Evolutionary conservation across 169 alveolate species (phyloP).

Genomic region (Babesia bigemina): DNA sequence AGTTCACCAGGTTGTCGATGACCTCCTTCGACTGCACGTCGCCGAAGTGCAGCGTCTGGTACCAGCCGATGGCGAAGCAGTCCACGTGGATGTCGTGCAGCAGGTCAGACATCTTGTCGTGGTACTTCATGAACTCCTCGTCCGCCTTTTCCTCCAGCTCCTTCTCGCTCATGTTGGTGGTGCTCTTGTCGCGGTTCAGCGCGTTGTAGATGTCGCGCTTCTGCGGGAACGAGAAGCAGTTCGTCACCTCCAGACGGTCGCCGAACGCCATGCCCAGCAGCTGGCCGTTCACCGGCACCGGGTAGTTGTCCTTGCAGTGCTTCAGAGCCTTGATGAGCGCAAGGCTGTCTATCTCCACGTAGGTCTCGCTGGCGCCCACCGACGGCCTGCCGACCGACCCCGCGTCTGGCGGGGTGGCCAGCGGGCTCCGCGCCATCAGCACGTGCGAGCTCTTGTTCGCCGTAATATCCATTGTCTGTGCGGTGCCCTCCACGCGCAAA

Average conservation of each 20-base stretch:
- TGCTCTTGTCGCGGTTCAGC: conserved; percentile 67
- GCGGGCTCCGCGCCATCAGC: conserved; percentile 12
- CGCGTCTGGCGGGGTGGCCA: conserved; percentile 14
- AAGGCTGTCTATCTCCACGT: conserved; percentile 77
- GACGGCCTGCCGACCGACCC: conserved; percentile 11
- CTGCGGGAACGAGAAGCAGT: conserved; percentile 86
- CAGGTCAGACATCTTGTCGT: conserved; percentile 81
- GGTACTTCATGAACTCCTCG: conserved; percentile 83
- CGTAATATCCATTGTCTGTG: conserved; percentile 26
- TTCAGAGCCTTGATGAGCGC: conserved; percentile 81
- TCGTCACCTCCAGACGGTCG: conserved; percentile 82
- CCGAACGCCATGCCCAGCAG: conserved; percentile 82
- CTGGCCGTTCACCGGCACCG: conserved; percentile 85
- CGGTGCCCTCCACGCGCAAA: background rate
- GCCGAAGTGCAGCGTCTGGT: conserved; percentile 81
- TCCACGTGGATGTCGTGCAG: conserved; percentile 84
- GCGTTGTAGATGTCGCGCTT: conserved; percentile 77
- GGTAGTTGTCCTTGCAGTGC: conserved; percentile 84
- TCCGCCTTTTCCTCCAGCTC: conserved; percentile 82
- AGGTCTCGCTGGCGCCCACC: conserved; percentile 34
- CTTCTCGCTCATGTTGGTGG: conserved; percentile 72
- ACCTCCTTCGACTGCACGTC: conserved; percentile 81
- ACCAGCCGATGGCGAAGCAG: conserved; percentile 88
- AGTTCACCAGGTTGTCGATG: conserved; percentile 76
- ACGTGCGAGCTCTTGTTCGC: conserved; percentile 19